These are phyloP conservation scores for Lithohypha guttulata DNA, from an alignment of 2,329 filamentous ascomycete genomes.

Conservation along the genomic window DNA sequence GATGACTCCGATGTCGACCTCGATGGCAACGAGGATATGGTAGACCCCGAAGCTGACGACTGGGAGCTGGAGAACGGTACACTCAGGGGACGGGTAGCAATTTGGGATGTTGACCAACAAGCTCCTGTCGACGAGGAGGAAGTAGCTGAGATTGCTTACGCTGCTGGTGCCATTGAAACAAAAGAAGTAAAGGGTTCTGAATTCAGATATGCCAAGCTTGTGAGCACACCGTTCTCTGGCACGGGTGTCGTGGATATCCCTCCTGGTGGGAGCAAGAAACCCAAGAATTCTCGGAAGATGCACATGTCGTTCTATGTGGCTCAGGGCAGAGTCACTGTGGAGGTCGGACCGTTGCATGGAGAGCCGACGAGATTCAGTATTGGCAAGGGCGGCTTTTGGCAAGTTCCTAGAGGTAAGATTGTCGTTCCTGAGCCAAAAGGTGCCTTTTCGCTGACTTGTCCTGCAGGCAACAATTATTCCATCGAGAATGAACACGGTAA, in stretches of 20 bases:
- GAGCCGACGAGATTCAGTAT: conserved; percentile 58
- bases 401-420: conserved; percentile 79
- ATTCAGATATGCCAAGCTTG: conserved; percentile 82
- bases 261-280: conserved; percentile 68
- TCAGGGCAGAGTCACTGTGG: conserved; percentile 69
- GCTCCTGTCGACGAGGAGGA: conserved; percentile 30
- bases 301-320: conserved; percentile 94
- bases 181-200: conserved; percentile 44
- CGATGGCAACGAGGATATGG: conserved; percentile 23
- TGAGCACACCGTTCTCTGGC: conserved; percentile 76
- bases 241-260: conserved; percentile 83
- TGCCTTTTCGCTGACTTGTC: not conserved
- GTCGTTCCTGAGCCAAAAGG: conserved; percentile 12
- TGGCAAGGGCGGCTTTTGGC: conserved; percentile 78
- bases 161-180: conserved; percentile 46
- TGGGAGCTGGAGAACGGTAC: conserved; percentile 37
- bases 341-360: conserved; percentile 50
- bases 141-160: conserved; percentile 47
- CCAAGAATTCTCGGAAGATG: conserved; percentile 91
- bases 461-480: conserved; percentile 78
- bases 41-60: conserved; percentile 27
- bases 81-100: conserved; percentile 34
- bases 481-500: conserved; percentile 62
- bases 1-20: conserved; percentile 31
- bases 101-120: conserved; percentile 33